Evolutionary conservation across 345 rosid species (phyloP), one percentile per base, ranked within the genome.

Genomic region (Orychophragmus violaceus): DNA sequence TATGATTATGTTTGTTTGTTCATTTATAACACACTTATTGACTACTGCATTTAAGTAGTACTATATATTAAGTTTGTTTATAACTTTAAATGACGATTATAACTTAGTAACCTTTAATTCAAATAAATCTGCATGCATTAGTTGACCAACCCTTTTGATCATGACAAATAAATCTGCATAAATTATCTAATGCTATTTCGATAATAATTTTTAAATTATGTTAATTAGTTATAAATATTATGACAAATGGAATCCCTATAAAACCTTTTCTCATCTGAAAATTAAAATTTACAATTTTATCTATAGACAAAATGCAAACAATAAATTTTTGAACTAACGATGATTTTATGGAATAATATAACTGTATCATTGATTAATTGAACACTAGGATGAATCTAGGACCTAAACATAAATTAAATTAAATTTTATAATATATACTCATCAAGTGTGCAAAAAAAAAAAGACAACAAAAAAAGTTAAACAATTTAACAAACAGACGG

Each of bases 1-100:
- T 53, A 72, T 65, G 71, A 72, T 65, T 65, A 58, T 72, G 76
- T 65, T 58, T 58, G 5, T 41, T 49, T 17, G 28, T 58, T 58
- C 55, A 42, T 37, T 49, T 29, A 57, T 41, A 65, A 42, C 71
- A 55, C 25, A 64, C 61, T 58, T 52, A 49, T 22, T 65, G n/a
- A n/a, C n/a, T n/a, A n/a, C n/a, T n/a, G 28, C 41, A 29, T 37
- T 71, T 55, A n/a, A 25, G 36, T 41, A 41, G 46, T 41, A 14
- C 7, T 44, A 36, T 29, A 5, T 6, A 22, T 49, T 65, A 65
- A 58, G 36, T 16, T 13, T 64, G n/a, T 13, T 52, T 16, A 24
- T 30, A 36, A 18, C 56, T 42, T 45, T 33, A 11, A 62, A 29
- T 57, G 19, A 55, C 39, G 24, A 63, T 37, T 35, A 12, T 9